Percentiles rank a stretch among this genome's conserved stretches.
Evolutionary conservation across 139 green algal genomes (phyloP).

Genomic region (Chlorella ohadii): DNA sequence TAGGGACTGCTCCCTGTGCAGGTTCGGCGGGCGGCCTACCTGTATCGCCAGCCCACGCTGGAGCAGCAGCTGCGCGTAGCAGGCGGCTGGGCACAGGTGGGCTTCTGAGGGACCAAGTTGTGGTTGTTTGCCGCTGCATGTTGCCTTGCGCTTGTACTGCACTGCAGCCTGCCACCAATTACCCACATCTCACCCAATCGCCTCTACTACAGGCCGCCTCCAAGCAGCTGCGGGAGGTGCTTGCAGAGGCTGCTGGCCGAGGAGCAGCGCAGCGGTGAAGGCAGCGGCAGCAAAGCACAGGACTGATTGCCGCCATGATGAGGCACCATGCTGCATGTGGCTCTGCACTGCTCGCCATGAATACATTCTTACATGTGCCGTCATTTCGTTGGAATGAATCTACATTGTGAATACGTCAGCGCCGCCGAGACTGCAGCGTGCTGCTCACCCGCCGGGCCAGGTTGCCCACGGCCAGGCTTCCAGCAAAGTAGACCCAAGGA

Average conservation of each 20-base stretch:
- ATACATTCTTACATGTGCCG: no score
- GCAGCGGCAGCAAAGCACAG: no score
- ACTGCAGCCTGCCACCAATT: no score
- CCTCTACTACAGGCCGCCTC: background rate
- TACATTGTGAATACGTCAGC: no score
- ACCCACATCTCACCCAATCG: no score
- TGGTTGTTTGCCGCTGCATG: no score
- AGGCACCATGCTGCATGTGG: background rate
- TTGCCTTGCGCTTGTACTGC: no score
- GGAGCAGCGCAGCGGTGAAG: no score
- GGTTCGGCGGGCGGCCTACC: constrained; percentile 87
- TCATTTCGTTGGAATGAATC: no score
- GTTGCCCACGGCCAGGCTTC: constrained; percentile 55
- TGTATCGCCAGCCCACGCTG: constrained; percentile 93
- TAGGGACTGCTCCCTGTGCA: no score
- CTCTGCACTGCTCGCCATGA: background rate
- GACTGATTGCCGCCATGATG: no score
- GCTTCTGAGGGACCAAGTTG: no score
- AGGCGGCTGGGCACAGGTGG: constrained; percentile 58
- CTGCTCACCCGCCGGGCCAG: constrained; percentile 40
- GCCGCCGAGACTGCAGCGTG: background rate
- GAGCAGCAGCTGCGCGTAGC: constrained; percentile 83
- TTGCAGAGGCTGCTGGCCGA: background rate
- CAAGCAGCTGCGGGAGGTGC: constrained; percentile 6
- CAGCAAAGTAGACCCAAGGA: constrained; percentile 59